Conservation (phyloP, 345 rosid genomes). For the Diplotaxis tenuifolia region DNA sequence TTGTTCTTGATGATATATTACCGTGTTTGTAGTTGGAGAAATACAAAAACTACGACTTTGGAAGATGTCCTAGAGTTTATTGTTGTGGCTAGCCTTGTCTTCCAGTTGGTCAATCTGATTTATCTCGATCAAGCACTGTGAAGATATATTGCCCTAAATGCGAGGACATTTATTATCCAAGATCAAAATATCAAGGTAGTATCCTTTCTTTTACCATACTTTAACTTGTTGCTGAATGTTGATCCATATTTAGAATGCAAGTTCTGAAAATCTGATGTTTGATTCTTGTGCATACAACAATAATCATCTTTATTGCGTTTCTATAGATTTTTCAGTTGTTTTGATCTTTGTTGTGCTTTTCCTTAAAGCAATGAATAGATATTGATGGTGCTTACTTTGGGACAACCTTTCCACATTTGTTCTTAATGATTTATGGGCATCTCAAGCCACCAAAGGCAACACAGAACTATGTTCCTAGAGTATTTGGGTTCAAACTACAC, state of each 20-base stretch:
- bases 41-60: slow-evolving; percentile 92
- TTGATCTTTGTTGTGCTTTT: slow-evolving; percentile 5
- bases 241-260: background rate
- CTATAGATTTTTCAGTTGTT: background rate
- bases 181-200: slow-evolving; percentile 97
- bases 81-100: slow-evolving; percentile 96
- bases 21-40: slow-evolving; percentile 62
- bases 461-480: slow-evolving; percentile 87
- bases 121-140: slow-evolving; percentile 85
- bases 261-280: slow-evolving; percentile 3
- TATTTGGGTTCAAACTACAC: slow-evolving; percentile 90
- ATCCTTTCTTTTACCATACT: slow-evolving; percentile 49
- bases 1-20: background rate
- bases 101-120: slow-evolving; percentile 87
- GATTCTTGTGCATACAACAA: background rate
- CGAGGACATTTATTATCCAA: slow-evolving; percentile 84
- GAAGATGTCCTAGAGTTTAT: slow-evolving; percentile 96
- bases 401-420: slow-evolving; percentile 85
- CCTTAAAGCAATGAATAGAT: slow-evolving; percentile 61
- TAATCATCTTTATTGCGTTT: background rate
- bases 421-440: slow-evolving; percentile 82
- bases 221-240: slow-evolving; percentile 7
- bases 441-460: slow-evolving; percentile 78
- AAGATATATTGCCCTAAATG: slow-evolving; percentile 92
- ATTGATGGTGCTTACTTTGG: slow-evolving; percentile 97